Evolutionary conservation across 208 protist species (phyloP).

Genomic region (Acanthamoeba royreba): DNA sequence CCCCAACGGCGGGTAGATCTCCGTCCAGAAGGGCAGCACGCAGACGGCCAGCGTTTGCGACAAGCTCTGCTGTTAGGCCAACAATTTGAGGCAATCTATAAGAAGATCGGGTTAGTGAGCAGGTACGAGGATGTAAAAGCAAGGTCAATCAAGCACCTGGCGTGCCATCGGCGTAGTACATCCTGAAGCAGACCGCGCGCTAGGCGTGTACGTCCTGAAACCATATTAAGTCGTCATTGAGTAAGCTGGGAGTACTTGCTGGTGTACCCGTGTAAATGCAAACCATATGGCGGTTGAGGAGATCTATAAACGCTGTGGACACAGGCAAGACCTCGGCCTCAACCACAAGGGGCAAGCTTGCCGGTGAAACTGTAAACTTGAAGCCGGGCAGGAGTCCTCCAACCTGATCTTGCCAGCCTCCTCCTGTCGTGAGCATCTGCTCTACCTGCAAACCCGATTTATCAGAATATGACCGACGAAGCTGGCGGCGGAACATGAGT

Average conservation of each 20-base stretch:
- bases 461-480: no score
- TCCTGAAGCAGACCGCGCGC: constrained; percentile 59
- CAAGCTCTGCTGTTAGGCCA: background rate
- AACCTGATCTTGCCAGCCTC: constrained; percentile 70
- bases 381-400: constrained; percentile 61
- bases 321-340: constrained; percentile 18
- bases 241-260: background rate
- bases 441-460: no score
- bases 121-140: background rate
- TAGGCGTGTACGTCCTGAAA: constrained; percentile 41
- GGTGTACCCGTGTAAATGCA: constrained; percentile 56
- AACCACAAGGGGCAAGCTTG: background rate
- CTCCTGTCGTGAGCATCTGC: constrained; percentile 71
- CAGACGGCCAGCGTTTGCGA: background rate
- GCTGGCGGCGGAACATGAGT: background rate
- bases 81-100: background rate
- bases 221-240: background rate
- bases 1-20: background rate
- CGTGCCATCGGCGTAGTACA: constrained; percentile 56
- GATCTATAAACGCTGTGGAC: background rate
- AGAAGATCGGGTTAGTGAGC: background rate
- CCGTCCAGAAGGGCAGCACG: background rate
- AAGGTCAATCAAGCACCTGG: background rate
- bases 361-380: background rate
- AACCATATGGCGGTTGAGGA: constrained; percentile 52